phyloP scores from a whole-genome alignment of 2,329 filamentous ascomycete genomes.

The Ascochyta clinopodiicola region DNA sequence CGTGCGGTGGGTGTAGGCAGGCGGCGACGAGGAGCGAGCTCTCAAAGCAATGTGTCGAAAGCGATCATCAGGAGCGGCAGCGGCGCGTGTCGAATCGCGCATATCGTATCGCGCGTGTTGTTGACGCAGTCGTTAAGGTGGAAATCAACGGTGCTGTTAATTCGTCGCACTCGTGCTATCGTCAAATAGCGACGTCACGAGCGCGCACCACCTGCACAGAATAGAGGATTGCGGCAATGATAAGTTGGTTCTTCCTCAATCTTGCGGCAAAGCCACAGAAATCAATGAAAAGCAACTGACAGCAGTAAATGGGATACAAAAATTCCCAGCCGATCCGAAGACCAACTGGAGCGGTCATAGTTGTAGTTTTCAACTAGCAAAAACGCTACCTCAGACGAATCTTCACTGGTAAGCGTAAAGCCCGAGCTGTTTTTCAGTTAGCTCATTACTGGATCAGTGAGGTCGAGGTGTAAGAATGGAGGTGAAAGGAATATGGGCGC shows the following conservation, averaged over 20 bases:
- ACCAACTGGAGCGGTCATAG: slow-evolving; percentile 76
- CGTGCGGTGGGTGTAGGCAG: too few species aligned
- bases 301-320: slow-evolving; percentile 64
- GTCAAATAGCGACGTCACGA: background rate
- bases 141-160: too few species aligned
- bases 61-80: too few species aligned
- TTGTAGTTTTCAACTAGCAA: slow-evolving; percentile 90
- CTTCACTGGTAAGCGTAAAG: slow-evolving; percentile 85
- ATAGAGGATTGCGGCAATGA: background rate
- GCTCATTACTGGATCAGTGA: too few species aligned
- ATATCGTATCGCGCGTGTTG: too few species aligned
- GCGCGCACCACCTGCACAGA: background rate
- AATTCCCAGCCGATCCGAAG: slow-evolving; percentile 77
- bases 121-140: too few species aligned
- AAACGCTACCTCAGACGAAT: slow-evolving; percentile 86
- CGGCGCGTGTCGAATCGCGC: too few species aligned
- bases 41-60: too few species aligned
- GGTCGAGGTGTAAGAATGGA: too few species aligned
- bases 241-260: slow-evolving; percentile 37
- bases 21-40: too few species aligned
- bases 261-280: slow-evolving; percentile 31
- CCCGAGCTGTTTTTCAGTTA: slow-evolving; percentile 60
- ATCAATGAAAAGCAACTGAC: slow-evolving; percentile 40
- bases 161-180: background rate
- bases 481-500: too few species aligned